A percentile compares a stretch with the other conserved stretches of the same genome.
Conservation (phyloP, 192 early-diverging fungal species). For the Phlyctochytrium planicorne region DNA sequence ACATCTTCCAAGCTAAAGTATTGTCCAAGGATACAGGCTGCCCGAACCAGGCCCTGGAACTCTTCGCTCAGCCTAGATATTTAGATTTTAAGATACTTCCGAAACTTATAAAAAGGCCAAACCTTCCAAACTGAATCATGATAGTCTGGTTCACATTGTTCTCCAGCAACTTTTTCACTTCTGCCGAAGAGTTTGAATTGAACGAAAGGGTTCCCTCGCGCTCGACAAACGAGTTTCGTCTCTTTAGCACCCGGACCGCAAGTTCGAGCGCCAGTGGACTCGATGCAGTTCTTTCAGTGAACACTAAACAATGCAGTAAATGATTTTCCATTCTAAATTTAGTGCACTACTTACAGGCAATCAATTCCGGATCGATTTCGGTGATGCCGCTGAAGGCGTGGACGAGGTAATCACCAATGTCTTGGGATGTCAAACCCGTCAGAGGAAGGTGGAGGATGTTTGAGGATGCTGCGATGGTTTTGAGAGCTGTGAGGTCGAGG, state of each 20-base stretch:
- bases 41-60: background rate
- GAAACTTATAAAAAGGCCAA: background rate
- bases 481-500: conserved; percentile 1
- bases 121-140: background rate
- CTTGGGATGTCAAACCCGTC: background rate
- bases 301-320: conserved; percentile 4
- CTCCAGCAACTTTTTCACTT: background rate
- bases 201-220: background rate
- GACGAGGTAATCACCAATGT: background rate
- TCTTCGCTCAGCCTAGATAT: background rate
- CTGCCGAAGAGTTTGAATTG: background rate
- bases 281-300: background rate
- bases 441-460: background rate
- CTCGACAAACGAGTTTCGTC: background rate
- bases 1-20: background rate
- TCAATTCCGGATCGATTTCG: background rate
- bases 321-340: too few relatives aligned
- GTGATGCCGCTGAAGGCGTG: background rate
- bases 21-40: background rate
- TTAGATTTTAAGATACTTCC: background rate
- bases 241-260: background rate
- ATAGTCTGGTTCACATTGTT: background rate
- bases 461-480: background rate
- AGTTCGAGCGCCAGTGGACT: background rate
- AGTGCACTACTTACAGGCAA: too few relatives aligned